Evolutionary conservation across 306 rosid species (phyloP), one percentile per base, ranked within the genome.

Genomic region (Medicago lupulina): DNA sequence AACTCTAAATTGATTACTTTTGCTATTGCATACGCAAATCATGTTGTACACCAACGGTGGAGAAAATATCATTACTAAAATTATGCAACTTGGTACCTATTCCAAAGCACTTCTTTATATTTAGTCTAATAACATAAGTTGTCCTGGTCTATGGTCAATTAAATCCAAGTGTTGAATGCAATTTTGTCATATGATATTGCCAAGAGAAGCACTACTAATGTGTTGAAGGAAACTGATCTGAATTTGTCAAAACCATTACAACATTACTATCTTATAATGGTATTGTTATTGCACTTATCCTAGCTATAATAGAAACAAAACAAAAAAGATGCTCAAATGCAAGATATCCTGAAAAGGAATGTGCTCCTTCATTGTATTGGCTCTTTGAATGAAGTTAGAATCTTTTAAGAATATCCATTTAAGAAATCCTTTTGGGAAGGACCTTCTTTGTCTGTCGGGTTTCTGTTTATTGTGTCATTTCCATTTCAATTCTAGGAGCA

Each of bases 381-480:
- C 50, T 76, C 69, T 67, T 17, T 31, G 13, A 67, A 38, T 36
- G 19, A 46, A 4, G 57, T 70, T 0, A 44, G 64, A 62, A 70
- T 36, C 74, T 65, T n/a, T 74, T 21, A 16, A 64, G 84, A 67
- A 86, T 86, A 83, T 86, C 79, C 85, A 15, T 14, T 41, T 54
- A 1, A 51, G 28, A 74, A 57, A 67, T 80, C 78, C 80, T 12
- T 44, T 18, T n/a, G n/a, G n/a, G n/a, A n/a, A n/a, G n/a, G n/a
- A n/a, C n/a, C n/a, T n/a, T n/a, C n/a, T n/a, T n/a, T n/a, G n/a
- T n/a, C n/a, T n/a, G n/a, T n/a, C n/a, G n/a, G n/a, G n/a, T n/a
- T n/a, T n/a, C n/a, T n/a, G n/a, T n/a, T n/a, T n/a, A n/a, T n/a
- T n/a, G n/a, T n/a, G n/a, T n/a, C n/a, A n/a, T n/a, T n/a, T n/a